Evolutionary conservation across 2,329 filamentous ascomycete species (phyloP).

Genomic region (Aspergillus pseudonomiae): DNA sequence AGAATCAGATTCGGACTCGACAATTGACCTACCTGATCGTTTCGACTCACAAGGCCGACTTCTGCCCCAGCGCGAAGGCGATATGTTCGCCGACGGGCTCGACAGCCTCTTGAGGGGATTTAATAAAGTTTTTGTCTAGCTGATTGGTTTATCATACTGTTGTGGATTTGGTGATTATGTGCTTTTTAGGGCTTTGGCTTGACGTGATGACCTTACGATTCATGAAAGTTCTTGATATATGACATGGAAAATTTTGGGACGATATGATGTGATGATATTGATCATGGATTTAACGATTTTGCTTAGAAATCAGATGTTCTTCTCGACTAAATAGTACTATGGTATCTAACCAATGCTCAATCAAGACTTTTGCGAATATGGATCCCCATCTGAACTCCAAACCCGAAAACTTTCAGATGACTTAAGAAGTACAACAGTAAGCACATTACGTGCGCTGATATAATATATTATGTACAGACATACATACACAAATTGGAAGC

Average conservation of each 20-base stretch:
- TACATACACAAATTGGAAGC: conserved; percentile 8
- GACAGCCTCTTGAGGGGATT: conserved; percentile 41
- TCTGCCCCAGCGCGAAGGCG: conserved; percentile 35
- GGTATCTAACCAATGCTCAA: not conserved
- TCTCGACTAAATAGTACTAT: not conserved
- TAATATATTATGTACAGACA: conserved; percentile 17
- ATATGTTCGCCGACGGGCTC: conserved; percentile 38
- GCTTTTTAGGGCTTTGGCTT: not conserved
- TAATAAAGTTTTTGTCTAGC: conserved; percentile 22
- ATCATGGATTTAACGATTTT: not conserved
- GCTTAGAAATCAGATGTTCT: not conserved
- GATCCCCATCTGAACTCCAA: not conserved
- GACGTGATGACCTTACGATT: not conserved
- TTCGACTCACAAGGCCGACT: conserved; percentile 47
- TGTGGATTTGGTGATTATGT: not conserved
- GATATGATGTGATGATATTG: not conserved
- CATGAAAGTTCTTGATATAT: not conserved
- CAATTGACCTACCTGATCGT: conserved; percentile 47
- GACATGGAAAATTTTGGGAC: not conserved
- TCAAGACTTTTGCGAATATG: not conserved
- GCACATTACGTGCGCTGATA: conserved; percentile 5
- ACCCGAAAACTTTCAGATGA: not conserved
- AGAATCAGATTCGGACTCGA: conserved; percentile 45
- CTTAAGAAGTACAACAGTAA: not conserved
- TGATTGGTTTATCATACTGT: not conserved